phyloP scores from a whole-genome alignment of 2,329 filamentous ascomycete species.

The Epichloe gansuensis region DNA sequence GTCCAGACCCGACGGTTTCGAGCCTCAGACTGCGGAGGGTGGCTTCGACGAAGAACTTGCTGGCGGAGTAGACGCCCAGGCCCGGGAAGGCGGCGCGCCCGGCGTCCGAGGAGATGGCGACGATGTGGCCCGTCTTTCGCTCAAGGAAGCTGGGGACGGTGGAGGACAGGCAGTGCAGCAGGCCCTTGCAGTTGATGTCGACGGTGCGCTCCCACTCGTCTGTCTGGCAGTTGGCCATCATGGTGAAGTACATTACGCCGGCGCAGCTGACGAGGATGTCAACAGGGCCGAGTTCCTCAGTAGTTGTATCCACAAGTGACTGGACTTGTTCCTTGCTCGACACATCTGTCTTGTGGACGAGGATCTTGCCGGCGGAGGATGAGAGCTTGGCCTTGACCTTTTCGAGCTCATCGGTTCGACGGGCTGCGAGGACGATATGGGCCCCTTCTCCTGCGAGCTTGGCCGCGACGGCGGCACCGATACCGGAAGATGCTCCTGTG shows the following conservation, averaged over 20 bases:
- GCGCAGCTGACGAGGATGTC: constrained; percentile 74
- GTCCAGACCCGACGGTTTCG: constrained; percentile 61
- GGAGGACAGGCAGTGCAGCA: constrained; percentile 59
- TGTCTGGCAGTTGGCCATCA: constrained; percentile 65
- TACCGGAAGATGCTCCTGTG: constrained; percentile 70
- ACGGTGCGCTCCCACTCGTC: constrained; percentile 75
- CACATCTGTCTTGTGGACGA: constrained; percentile 61
- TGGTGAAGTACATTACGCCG: constrained; percentile 80
- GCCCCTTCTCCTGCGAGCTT: constrained; percentile 61
- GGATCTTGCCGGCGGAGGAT: constrained; percentile 47
- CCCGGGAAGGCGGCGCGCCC: constrained; percentile 74
- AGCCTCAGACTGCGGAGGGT: constrained; percentile 63
- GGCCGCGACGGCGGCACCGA: constrained; percentile 61
- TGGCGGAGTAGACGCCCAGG: constrained; percentile 69
- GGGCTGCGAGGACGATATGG: constrained; percentile 59
- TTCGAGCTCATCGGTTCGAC: constrained; percentile 57
- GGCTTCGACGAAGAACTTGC: constrained; percentile 77
- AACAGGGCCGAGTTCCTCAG: constrained; percentile 53
- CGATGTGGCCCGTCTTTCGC: constrained; percentile 58
- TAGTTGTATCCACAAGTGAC: constrained; percentile 46
- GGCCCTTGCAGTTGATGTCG: constrained; percentile 77
- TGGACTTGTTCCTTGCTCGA: constrained; percentile 55
- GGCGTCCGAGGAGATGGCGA: constrained; percentile 73
- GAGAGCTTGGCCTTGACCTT: constrained; percentile 49
- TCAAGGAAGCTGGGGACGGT: constrained; percentile 60